Conservation (phyloP, 2,329 filamentous ascomycete genomes). For the Microsporum audouinii region DNA sequence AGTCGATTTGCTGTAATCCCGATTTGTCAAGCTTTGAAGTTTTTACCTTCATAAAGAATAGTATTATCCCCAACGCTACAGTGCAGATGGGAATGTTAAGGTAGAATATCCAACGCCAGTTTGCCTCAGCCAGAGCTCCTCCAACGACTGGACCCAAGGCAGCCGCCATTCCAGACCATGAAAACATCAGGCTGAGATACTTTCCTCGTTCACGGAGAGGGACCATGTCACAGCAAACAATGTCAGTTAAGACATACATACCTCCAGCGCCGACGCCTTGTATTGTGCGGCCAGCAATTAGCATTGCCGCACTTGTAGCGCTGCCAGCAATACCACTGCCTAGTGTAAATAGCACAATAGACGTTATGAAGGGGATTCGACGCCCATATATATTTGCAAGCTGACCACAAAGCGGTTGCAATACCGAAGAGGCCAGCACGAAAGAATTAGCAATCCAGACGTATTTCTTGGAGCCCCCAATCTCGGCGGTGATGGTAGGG, state of each 20-base stretch:
- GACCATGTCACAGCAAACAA: conserved; percentile 43
- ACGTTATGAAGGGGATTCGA: conserved; percentile 29
- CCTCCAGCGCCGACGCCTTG: conserved; percentile 43
- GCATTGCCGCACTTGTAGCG: conserved; percentile 31
- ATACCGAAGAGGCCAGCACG: conserved; percentile 4
- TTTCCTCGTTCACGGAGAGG: conserved; percentile 31
- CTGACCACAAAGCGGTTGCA: conserved; percentile 43
- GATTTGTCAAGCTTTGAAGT: conserved; percentile 23
- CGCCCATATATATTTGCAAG: conserved; percentile 43
- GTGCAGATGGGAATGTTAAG: conserved; percentile 18
- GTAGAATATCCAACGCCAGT: conserved; percentile 24
- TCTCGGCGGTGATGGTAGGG: conserved; percentile 25
- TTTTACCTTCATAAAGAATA: conserved; percentile 34
- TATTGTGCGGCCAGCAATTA: conserved; percentile 39
- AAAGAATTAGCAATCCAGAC: conserved; percentile 25
- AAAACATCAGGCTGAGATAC: not conserved
- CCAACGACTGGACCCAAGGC: conserved; percentile 18
- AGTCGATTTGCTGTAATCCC: conserved; percentile 13
- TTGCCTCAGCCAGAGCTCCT: conserved; percentile 18
- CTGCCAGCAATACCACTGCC: conserved; percentile 44
- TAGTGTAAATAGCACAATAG: conserved; percentile 37
- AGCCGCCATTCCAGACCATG: conserved; percentile 38
- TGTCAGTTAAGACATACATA: conserved; percentile 38
- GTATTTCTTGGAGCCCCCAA: conserved; percentile 22
- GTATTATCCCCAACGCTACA: conserved; percentile 18